These are phyloP conservation scores for Leishmania lainsoni DNA, from an alignment of 208 protist genomes.

Conservation along the genomic window DNA sequence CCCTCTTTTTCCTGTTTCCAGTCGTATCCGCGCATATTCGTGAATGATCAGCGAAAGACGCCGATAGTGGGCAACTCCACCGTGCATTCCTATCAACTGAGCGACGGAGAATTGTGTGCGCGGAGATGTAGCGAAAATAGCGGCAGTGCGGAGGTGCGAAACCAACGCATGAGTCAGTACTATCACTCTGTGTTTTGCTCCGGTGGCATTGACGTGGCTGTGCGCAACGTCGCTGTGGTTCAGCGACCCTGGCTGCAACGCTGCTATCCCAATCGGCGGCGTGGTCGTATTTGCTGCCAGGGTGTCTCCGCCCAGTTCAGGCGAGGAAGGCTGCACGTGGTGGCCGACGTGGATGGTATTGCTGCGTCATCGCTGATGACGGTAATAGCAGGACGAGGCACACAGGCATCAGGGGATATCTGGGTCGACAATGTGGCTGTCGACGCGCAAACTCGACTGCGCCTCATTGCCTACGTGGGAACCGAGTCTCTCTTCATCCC, in stretches of 20 bases:
- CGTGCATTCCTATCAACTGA: slow-evolving; percentile 10
- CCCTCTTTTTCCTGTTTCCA: slow-evolving; percentile 11
- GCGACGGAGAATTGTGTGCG: not conserved
- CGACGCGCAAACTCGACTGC: slow-evolving; percentile 8
- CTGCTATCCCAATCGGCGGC: slow-evolving; percentile 22
- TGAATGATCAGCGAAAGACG: slow-evolving; percentile 31
- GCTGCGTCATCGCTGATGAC: slow-evolving; percentile 33
- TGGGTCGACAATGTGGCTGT: slow-evolving; percentile 26
- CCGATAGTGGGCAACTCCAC: slow-evolving; percentile 24
- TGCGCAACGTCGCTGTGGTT: slow-evolving; percentile 45
- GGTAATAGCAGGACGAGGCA: slow-evolving; percentile 33
- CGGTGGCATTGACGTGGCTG: slow-evolving; percentile 38
- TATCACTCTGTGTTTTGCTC: slow-evolving; percentile 39
- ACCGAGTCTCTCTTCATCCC: slow-evolving; percentile 38
- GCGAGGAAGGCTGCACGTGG: slow-evolving; percentile 41
- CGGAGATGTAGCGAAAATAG: not conserved
- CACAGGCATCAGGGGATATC: slow-evolving; percentile 34
- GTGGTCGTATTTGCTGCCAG: slow-evolving; percentile 43
- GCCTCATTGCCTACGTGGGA: slow-evolving; percentile 20
- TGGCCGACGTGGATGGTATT: slow-evolving; percentile 43
- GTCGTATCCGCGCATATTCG: not conserved
- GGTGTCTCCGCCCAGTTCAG: slow-evolving; percentile 41
- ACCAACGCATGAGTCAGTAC: slow-evolving; percentile 23
- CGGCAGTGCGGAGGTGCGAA: not conserved
- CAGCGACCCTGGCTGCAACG: slow-evolving; percentile 26